phyloP scores from a whole-genome alignment of 371 early-diverging fungal species.

The Mortierella sp. region DNA sequence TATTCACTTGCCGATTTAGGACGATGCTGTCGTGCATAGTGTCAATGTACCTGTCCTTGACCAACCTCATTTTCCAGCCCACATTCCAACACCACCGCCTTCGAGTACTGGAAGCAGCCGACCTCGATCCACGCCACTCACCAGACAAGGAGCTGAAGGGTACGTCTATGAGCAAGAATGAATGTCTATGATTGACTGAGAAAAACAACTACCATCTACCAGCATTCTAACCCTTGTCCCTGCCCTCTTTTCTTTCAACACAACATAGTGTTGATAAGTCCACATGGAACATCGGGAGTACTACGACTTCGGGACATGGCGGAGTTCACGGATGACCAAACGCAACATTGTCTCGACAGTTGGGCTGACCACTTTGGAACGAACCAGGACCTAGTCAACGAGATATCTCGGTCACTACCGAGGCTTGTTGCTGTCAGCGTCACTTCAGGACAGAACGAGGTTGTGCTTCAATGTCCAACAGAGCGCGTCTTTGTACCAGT shows the following conservation, averaged over 20 bases:
- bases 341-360: conserved; percentile 27
- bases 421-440: conserved; percentile 41
- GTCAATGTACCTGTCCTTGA: conserved; percentile 41
- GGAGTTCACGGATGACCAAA: conserved; percentile 45
- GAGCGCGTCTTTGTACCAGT: conserved; percentile 53
- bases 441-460: conserved; percentile 28
- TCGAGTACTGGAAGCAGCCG: conserved; percentile 26
- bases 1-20: conserved; percentile 9
- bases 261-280: conserved; percentile 42
- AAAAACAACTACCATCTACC: no score
- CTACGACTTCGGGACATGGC: conserved; percentile 19
- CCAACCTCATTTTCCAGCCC: conserved; percentile 51
- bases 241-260: no score
- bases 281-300: conserved; percentile 42
- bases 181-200: no score
- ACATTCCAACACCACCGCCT: conserved; percentile 50
- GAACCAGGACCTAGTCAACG: conserved; percentile 13
- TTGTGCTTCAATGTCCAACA: conserved; percentile 41
- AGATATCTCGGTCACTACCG: conserved; percentile 24
- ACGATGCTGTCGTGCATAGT: conserved; percentile 51
- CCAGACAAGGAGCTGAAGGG: conserved; percentile 16
- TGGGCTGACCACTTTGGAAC: conserved; percentile 46
- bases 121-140: conserved; percentile 23
- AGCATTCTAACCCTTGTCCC: no score
- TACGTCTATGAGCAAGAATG: neutral